Conservation (phyloP, 176 grass and related monocot genomes). For the Eleusine coracana region DNA sequence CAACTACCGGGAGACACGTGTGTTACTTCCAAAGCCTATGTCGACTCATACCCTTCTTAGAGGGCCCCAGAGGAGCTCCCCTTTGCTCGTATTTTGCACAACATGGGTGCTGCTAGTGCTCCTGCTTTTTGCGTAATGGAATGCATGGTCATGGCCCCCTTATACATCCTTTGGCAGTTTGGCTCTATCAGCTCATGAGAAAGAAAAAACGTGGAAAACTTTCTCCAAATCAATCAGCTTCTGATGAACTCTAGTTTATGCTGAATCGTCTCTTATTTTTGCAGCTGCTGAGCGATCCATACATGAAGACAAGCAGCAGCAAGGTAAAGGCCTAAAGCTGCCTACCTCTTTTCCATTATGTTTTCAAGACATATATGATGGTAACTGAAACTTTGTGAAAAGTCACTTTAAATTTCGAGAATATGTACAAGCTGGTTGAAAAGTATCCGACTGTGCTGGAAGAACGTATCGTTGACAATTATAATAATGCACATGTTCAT, state of each 20-base stretch:
- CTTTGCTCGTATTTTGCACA: conserved; percentile 53
- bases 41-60: conserved; percentile 24
- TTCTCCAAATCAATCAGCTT: conserved; percentile 10
- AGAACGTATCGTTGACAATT: neutral
- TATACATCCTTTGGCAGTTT: conserved; percentile 30
- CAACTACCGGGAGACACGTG: conserved; percentile 36
- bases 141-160: conserved; percentile 54
- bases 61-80: neutral
- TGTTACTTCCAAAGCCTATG: conserved; percentile 13
- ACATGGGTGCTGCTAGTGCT: conserved; percentile 47
- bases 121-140: conserved; percentile 69
- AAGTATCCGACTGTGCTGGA: neutral
- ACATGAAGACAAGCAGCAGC: conserved; percentile 73
- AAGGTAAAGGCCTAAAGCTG: conserved; percentile 47
- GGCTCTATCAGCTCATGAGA: conserved; percentile 42
- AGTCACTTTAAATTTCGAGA: neutral
- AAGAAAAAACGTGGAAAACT: conserved; percentile 19
- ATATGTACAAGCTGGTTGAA: neutral
- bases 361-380: neutral
- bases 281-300: conserved; percentile 93
- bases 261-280: conserved; percentile 14
- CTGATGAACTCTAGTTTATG: conserved; percentile 20
- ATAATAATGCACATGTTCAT: neutral
- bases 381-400: neutral
- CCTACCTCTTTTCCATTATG: conserved; percentile 12